A percentile compares a stretch with the other conserved stretches of the same genome.
Conservation (phyloP, 2,329 filamentous ascomycete genomes). For the Aspergillus cejpii region DNA sequence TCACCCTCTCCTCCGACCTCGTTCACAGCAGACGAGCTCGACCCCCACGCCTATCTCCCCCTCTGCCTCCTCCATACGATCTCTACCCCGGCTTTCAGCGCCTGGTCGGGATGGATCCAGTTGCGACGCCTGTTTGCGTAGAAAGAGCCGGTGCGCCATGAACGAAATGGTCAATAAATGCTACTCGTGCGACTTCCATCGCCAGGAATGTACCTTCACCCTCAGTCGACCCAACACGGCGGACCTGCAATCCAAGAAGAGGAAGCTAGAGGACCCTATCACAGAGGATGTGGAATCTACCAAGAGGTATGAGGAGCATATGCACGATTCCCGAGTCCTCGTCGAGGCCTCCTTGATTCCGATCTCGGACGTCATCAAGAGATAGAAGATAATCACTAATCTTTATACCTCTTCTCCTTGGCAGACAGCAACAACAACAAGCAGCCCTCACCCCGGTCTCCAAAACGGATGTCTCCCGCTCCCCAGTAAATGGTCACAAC, state of each 20-base stretch:
- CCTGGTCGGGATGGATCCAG: slow-evolving; percentile 33
- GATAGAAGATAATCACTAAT: slow-evolving; percentile 13
- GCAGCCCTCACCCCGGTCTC: slow-evolving; percentile 19
- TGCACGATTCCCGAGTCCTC: too few species aligned
- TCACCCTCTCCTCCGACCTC: slow-evolving; percentile 22
- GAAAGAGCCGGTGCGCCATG: slow-evolving; percentile 41
- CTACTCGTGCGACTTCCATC: slow-evolving; percentile 42
- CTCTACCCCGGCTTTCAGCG: slow-evolving; percentile 24
- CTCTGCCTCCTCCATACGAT: slow-evolving; percentile 14
- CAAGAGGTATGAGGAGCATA: slow-evolving; percentile 34
- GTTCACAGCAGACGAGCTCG: slow-evolving; percentile 18
- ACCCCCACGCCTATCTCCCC: slow-evolving; percentile 16
- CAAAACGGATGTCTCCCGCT: slow-evolving; percentile 17
- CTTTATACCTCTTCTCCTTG: slow-evolving; percentile 6
- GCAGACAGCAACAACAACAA: slow-evolving; percentile 15
- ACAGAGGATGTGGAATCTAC: slow-evolving; percentile 25
- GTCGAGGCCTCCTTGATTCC: slow-evolving; percentile 8
- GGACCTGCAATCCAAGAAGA: slow-evolving; percentile 31
- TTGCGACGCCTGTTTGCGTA: slow-evolving; percentile 40
- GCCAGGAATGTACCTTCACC: slow-evolving; percentile 41
- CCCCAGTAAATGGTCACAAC: slow-evolving; percentile 13
- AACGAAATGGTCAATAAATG: slow-evolving; percentile 41
- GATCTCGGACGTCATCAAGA: slow-evolving; percentile 19
- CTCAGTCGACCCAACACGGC: slow-evolving; percentile 20
- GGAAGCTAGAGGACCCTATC: slow-evolving; percentile 33